Conservation (phyloP, 2,329 filamentous ascomycete species). For the Talaromyces sp. region DNA sequence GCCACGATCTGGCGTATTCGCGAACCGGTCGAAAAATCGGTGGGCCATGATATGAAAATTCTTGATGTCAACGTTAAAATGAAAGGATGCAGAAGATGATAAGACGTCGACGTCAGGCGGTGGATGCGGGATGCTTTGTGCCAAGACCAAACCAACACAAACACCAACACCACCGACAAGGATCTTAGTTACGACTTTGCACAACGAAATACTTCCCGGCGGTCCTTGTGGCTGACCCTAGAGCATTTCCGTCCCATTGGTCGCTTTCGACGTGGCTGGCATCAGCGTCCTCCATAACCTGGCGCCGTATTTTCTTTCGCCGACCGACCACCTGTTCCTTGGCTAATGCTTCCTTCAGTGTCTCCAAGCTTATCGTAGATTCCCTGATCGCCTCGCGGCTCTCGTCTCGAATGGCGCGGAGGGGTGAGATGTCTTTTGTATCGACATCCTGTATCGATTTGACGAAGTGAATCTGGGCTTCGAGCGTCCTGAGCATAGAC, state of each 20-base stretch:
- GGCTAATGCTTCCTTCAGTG: constrained; percentile 36
- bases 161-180: not conserved
- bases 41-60: constrained; percentile 22
- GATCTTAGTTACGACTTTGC: constrained; percentile 40
- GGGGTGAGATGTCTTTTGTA: constrained; percentile 66
- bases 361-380: constrained; percentile 37
- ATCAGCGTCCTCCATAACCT: constrained; percentile 23
- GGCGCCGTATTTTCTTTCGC: constrained; percentile 47
- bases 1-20: constrained; percentile 18
- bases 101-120: not conserved
- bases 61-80: too few relatives aligned
- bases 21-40: constrained; percentile 1
- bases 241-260: constrained; percentile 66
- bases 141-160: constrained; percentile 9
- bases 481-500: constrained; percentile 69
- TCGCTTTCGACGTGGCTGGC: constrained; percentile 41
- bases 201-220: constrained; percentile 75
- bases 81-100: not conserved
- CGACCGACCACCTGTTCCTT: constrained; percentile 42
- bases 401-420: constrained; percentile 76
- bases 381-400: constrained; percentile 39
- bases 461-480: constrained; percentile 87
- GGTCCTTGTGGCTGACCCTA: constrained; percentile 63
- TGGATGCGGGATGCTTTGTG: not conserved
- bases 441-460: constrained; percentile 76